Base-by-base conservation (phyloP, 495 filamentous ascomycete genomes). In the Tuber melanosporum region DNA sequence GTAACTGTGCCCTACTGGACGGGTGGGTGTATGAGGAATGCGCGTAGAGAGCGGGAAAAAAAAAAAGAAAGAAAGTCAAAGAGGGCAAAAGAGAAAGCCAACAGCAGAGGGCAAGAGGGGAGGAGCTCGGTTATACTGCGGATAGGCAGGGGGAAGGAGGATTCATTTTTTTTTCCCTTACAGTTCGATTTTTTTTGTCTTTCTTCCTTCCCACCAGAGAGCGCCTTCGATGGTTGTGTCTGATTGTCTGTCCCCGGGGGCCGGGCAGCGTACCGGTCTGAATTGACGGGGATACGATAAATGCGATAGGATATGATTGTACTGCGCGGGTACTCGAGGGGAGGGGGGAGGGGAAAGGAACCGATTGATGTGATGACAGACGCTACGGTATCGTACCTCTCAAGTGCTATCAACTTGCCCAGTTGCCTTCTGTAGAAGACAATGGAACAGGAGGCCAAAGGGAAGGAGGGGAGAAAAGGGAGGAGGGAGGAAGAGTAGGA, bases 151-250 rank as follows among this genome's bases (percentile, higher is more conserved):
- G 26, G 57, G 57, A 12, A 66, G 26, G 26, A 26, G 52, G 52
- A 26, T 19, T 66, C 57, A 66, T 66, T 66, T 17, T 66, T 66
- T 66, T 66, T 66, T 17, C 36, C 57, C 57, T 32, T 32, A 32
- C n/a, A 17, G 57, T 66, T 66, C 26, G 26, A 66, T 66, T 62
- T 66, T 17, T 36, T 66, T 36, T 62, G 42, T 62, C 26, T 14
- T 66, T 15, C 57, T 7, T 36, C 17, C 57, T 66, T 26, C 57
- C n/a, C 57, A 66, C 57, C 57, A 66, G 14, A 57, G 52, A 66
- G 57, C 57, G 57, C 57, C 57, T 66, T 66, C 57, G 57, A 66
- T 66, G 57, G 57, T 36, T 66, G 57, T 66, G 57, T 62, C 57
- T 32, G 57, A 62, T 62, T 62, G 26, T 66, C 57, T 17, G 57